These are phyloP conservation scores for Populus euphratica DNA, from an alignment of 345 rosid genomes.

Conservation along the genomic window DNA sequence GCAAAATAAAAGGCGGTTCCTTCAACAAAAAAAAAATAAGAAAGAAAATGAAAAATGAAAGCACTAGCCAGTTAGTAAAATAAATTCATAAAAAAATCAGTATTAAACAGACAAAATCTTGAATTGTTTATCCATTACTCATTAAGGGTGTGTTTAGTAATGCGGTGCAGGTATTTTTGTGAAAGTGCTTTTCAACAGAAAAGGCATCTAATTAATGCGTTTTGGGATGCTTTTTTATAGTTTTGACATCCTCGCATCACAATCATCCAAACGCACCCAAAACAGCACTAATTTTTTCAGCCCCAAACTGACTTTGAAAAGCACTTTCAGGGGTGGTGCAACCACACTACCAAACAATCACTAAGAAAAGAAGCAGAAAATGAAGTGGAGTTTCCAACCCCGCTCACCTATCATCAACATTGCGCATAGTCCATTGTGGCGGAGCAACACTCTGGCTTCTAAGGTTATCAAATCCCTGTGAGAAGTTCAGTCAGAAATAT, in stretches of 20 bases:
- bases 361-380: not conserved
- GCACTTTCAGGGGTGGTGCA: too few species aligned
- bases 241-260: too few species aligned
- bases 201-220: too few species aligned
- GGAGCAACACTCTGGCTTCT: constrained; percentile 97
- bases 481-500: constrained; percentile 32
- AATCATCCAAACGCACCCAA: too few species aligned
- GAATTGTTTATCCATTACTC: not conserved
- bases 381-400: not conserved
- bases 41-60: not conserved
- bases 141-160: not conserved
- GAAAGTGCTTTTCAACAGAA: too few species aligned
- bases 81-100: constrained; percentile 14
- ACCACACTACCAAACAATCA: too few species aligned
- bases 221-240: too few species aligned
- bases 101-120: not conserved
- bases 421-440: constrained; percentile 99
- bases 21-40: not conserved
- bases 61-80: not conserved
- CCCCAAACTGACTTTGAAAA: too few species aligned
- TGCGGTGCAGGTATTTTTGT: too few species aligned
- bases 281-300: too few species aligned
- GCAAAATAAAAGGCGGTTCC: constrained; percentile 32
- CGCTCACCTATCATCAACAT: constrained; percentile 79
- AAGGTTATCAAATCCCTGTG: constrained; percentile 97